Evolutionary conservation across 1,284 basidiomycete genomes (phyloP), one percentile per base, ranked within the genome.

Genomic region (Apiotrichum siamense): DNA sequence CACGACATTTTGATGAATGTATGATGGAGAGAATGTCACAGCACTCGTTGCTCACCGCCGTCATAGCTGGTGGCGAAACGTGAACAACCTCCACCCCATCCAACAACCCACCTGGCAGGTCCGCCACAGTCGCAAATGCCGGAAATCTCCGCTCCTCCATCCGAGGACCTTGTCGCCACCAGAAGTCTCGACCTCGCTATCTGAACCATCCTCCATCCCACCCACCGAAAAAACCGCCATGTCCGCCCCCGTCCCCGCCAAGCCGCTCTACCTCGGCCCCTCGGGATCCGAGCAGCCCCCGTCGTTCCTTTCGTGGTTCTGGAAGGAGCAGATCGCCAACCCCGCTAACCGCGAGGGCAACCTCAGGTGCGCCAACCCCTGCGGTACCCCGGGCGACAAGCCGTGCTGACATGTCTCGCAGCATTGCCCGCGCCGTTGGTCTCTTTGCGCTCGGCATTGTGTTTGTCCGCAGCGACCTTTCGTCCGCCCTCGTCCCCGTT

Each of bases 241-340:
- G 63, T 62, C 63, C 46, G 61, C 57, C 37, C 62, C 61, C 43
- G 41, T 50, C 41, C 55, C 53, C 48, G 54, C 58, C 32, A 50
- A 63, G 40, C 58, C 59, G 42, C 54, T 58, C 20, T 65, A 65
- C 54, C 61, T 65, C 57, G 62, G 62, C 47, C 58, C 63, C 36
- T 51, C 55, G 11, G 54, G 54, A 23, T 29, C 52, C 4, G 44
- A 50, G 49, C 23, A 36, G 41, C 56, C 46, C n/a, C 25, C 39
- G 15, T 21, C 29, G 15, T 45, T 59, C 48, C 13, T 51, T 45
- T 46, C 50, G 47, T 59, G 50, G 45, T 13, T 59, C 45, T 59
- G 57, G 57, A 45, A 53, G 37, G 36, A 55, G 44, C 57, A 59
- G 54, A 48, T 58, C 50, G 27, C 26, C 45, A 53, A 62, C 52